Evolutionary conservation across 495 filamentous ascomycete species (phyloP), one percentile per base, ranked within the genome.

Genomic region (Penicillium diatomitis): DNA sequence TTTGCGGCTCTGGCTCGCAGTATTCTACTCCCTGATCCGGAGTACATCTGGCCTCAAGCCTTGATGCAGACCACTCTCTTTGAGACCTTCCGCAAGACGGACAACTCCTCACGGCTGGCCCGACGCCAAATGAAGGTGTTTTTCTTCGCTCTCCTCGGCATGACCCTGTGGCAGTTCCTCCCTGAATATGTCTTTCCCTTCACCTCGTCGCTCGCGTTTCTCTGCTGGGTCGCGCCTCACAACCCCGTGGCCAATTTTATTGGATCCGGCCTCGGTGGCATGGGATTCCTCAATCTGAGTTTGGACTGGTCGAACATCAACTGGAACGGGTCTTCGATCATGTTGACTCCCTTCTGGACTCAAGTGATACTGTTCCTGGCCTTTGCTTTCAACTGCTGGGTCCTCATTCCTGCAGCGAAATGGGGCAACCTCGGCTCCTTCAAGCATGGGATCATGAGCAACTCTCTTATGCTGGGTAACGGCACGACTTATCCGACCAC

Each of bases 201-300:
- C 48, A 57, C 75, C 8, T 73, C 69, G n/a, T 81, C 78, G 0
- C 63, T 81, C 8, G 75, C 78, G 3, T 79, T 80, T 44, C 66
- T 81, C n/a, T 81, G 78, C 63, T 80, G 78, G 78, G 75, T 81
- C 9, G 77, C 78, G 5, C 77, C 77, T 6, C 66, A 67, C 11
- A 79, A 78, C 51, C 57, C 66, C 5, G 66, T 75, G 3, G 77
- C 75, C 54, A 81, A 81, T 55, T 81, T 80, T 50, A 69, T 80
- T 20, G 78, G 78, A 4, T 72, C 72, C 5, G 78, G 78, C 0
- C 62, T 78, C 20, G 77, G 78, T 1, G 78, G 77, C 6, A 79
- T 81, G 76, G 77, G 78, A 0, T 72, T 80, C 48, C 62, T 81
- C 33, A 81, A 81, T 45, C 63, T 79, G 7, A 71, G 68, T 8